A percentile compares a stretch with the other conserved stretches of the same genome.
Evolutionary conservation across 176 grass and related monocot genomes (phyloP).

Genomic region (Aegilops tauschii): DNA sequence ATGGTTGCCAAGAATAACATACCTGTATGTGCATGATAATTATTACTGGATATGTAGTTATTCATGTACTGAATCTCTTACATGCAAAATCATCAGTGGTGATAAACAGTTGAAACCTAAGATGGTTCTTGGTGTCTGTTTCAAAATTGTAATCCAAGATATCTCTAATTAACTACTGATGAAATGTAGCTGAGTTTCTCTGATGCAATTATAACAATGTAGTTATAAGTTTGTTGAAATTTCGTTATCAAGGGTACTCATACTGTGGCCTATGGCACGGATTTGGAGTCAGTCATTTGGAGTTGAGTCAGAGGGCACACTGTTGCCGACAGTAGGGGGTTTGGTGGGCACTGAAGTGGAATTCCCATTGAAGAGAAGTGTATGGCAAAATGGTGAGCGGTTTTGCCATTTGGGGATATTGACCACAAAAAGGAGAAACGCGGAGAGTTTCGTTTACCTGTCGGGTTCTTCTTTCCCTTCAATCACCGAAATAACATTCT

Average conservation of each 20-base stretch:
- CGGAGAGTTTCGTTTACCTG: constrained; percentile 35
- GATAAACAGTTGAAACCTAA: background rate
- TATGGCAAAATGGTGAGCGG: background rate
- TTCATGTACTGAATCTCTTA: background rate
- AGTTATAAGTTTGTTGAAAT: background rate
- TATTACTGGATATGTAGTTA: background rate
- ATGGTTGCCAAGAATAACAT: constrained; percentile 88
- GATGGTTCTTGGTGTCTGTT: background rate
- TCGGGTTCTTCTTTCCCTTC: constrained; percentile 92
- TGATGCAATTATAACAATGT: background rate
- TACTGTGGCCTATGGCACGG: background rate
- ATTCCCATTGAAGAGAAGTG: background rate
- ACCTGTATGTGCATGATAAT: constrained; percentile 43
- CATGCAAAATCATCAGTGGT: background rate
- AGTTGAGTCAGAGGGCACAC: background rate
- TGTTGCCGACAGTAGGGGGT: background rate
- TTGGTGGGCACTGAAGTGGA: no score
- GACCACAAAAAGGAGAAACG: background rate
- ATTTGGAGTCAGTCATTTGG: background rate
- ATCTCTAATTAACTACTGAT: background rate
- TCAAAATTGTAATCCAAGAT: background rate
- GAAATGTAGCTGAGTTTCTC: background rate
- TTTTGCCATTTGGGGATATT: constrained; percentile 1
- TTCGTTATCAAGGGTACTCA: no score
- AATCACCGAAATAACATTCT: constrained; percentile 87